phyloP scores from a whole-genome alignment of 2,329 filamentous ascomycete genomes.

The Diplodia seriata region DNA sequence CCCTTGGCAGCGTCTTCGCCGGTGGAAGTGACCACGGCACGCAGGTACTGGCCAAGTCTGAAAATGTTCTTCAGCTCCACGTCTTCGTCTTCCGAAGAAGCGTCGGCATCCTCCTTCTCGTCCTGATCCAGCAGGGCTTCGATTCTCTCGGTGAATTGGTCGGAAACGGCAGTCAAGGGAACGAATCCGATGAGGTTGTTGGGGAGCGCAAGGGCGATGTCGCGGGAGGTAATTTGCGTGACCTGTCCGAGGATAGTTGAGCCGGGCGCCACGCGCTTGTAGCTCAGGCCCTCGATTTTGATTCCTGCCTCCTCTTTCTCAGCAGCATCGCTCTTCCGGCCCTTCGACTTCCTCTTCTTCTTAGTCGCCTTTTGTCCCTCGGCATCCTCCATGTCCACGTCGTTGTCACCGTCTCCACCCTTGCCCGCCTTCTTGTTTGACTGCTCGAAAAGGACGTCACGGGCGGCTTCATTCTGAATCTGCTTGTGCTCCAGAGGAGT shows the following conservation, averaged over 20 bases:
- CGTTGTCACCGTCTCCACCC: conserved; percentile 58
- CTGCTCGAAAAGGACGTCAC: conserved; percentile 90
- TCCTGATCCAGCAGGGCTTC: conserved; percentile 69
- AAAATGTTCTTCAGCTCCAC: conserved; percentile 80
- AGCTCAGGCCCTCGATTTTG: conserved; percentile 85
- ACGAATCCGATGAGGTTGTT: conserved; percentile 94
- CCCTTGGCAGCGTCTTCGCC: conserved; percentile 64
- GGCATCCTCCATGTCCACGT: conserved; percentile 49
- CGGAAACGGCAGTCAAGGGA: conserved; percentile 89
- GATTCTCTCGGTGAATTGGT: conserved; percentile 76
- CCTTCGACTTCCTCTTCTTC: conserved; percentile 59
- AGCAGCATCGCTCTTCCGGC: conserved; percentile 49
- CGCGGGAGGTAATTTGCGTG: conserved; percentile 77
- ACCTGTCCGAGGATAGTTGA: conserved; percentile 89
- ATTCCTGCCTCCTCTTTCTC: conserved; percentile 59
- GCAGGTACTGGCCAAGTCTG: conserved; percentile 82
- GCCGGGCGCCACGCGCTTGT: conserved; percentile 86
- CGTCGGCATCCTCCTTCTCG: conserved; percentile 62
- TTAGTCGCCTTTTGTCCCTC: conserved; percentile 59
- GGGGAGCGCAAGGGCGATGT: conserved; percentile 81
- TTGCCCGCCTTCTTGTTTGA: conserved; percentile 66
- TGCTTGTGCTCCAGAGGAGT: conserved; percentile 96
- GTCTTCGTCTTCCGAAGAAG: conserved; percentile 60
- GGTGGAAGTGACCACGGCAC: conserved; percentile 82
- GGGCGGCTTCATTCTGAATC: conserved; percentile 90